phyloP scores from a whole-genome alignment of 495 filamentous ascomycete species.

The Cercophora scortea region DNA sequence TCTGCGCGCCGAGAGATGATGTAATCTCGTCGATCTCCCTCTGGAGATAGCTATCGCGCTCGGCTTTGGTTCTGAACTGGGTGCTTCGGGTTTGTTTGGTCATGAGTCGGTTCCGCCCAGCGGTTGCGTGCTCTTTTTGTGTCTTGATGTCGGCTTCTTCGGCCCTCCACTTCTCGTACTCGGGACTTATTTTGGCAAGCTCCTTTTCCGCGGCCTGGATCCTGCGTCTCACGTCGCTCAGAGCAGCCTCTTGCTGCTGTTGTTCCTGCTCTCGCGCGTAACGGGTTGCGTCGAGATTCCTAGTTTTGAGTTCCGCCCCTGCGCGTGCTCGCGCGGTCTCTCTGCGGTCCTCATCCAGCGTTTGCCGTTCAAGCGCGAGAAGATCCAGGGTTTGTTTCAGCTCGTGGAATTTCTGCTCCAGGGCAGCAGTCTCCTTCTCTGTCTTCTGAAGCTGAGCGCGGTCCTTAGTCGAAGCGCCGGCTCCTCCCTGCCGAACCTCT shows the following conservation, averaged over 20 bases:
- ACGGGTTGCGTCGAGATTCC: slow-evolving; percentile 71
- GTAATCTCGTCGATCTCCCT: slow-evolving; percentile 78
- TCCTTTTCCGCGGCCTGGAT: slow-evolving; percentile 72
- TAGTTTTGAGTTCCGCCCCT: slow-evolving; percentile 77
- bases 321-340: slow-evolving; percentile 70
- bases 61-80: slow-evolving; percentile 77
- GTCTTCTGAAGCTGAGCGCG: slow-evolving; percentile 66
- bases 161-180: slow-evolving; percentile 63
- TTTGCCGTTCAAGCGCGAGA: slow-evolving; percentile 75
- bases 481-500: slow-evolving; percentile 67
- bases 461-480: slow-evolving; percentile 76
- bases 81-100: slow-evolving; percentile 90
- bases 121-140: slow-evolving; percentile 68
- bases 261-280: slow-evolving; percentile 66
- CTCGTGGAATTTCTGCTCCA: slow-evolving; percentile 71
- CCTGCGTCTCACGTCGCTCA: slow-evolving; percentile 63
- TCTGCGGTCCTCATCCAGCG: slow-evolving; percentile 83
- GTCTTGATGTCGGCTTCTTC: slow-evolving; percentile 63
- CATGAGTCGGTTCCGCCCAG: slow-evolving; percentile 69
- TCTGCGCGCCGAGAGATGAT: slow-evolving; percentile 63
- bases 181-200: slow-evolving; percentile 61
- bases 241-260: slow-evolving; percentile 60
- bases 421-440: slow-evolving; percentile 70
- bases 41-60: slow-evolving; percentile 78
- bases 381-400: slow-evolving; percentile 78